Evolutionary conservation across 305 asterid genomes (phyloP).

Genomic region (Rubia balearica): DNA sequence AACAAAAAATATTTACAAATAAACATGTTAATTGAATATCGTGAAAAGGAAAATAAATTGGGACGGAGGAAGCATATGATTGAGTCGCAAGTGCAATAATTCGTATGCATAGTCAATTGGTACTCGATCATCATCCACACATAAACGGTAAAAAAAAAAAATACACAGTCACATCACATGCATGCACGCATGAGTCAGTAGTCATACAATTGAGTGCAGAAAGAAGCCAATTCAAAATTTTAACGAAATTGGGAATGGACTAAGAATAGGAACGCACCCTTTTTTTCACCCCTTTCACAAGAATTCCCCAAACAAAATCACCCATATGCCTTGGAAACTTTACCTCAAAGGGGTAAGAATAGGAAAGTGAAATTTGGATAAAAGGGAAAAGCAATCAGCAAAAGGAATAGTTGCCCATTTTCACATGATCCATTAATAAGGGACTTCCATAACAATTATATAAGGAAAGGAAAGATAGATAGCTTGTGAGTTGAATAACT

Average conservation of each 20-base stretch:
- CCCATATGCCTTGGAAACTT: slow-evolving; percentile 12
- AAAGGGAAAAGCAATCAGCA: slow-evolving; percentile 22
- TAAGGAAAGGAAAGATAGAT: neutral
- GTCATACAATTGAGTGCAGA: neutral
- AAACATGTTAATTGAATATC: too few species aligned
- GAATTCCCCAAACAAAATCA: slow-evolving; percentile 22
- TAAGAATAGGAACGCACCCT: slow-evolving; percentile 16
- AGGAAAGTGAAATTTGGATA: slow-evolving; percentile 11
- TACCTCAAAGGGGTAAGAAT: slow-evolving; percentile 24
- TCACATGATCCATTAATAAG: neutral
- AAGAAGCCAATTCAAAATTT: slow-evolving; percentile 1
- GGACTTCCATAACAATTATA: neutral
- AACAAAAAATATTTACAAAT: too few species aligned
- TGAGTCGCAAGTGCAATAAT: slow-evolving; percentile 7
- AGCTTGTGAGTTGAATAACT: too few species aligned
- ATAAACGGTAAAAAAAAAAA: neutral
- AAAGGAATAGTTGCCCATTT: slow-evolving; percentile 25
- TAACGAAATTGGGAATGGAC: slow-evolving; percentile 29
- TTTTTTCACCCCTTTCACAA: slow-evolving; percentile 20
- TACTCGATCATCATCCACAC: neutral
- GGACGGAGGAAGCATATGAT: neutral
- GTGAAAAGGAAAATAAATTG: too few species aligned
- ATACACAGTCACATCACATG: slow-evolving; percentile 30
- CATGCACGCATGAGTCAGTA: slow-evolving; percentile 11
- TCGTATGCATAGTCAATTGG: neutral